phyloP scores from a whole-genome alignment of 1,284 basidiomycete genomes.

The Farysia itapuensis region DNA sequence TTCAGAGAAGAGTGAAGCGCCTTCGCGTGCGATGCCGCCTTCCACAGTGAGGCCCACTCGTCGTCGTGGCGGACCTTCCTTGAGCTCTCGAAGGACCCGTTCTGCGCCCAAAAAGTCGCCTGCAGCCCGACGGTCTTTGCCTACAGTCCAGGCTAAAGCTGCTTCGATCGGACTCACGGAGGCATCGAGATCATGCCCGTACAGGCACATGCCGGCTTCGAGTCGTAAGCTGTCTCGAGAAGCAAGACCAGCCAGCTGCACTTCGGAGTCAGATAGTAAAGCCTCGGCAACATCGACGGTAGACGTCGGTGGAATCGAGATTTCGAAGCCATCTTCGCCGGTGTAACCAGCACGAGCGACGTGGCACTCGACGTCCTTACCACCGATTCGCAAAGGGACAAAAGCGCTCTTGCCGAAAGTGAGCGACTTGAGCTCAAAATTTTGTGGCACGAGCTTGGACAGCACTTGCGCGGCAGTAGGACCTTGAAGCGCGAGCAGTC shows the following conservation, averaged over 20 bases:
- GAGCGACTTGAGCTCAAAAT: conserved; percentile 66
- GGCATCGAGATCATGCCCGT: conserved; percentile 91
- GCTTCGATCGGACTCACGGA: conserved; percentile 80
- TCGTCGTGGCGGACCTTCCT: conserved; percentile 72
- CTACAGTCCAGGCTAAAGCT: conserved; percentile 87
- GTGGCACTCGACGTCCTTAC: conserved; percentile 66
- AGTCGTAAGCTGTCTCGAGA: conserved; percentile 89
- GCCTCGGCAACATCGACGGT: conserved; percentile 74
- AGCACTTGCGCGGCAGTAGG: conserved; percentile 80
- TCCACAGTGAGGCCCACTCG: conserved; percentile 79
- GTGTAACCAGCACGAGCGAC: conserved; percentile 97
- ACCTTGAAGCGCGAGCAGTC: conserved; percentile 87
- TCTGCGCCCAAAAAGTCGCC: conserved; percentile 79
- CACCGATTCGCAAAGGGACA: conserved; percentile 64
- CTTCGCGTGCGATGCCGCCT: conserved; percentile 86
- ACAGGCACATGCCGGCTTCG: conserved; percentile 97
- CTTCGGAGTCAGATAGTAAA: conserved; percentile 67
- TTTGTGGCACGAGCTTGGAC: conserved; percentile 65
- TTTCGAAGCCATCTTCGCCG: conserved; percentile 97
- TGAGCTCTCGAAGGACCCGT: conserved; percentile 76
- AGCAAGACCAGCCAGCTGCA: conserved; percentile 85
- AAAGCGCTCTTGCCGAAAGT: conserved; percentile 56
- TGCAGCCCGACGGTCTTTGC: conserved; percentile 75
- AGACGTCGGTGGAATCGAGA: conserved; percentile 81
- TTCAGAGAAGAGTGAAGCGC: conserved; percentile 73